A percentile compares a stretch with the other conserved stretches of the same genome.
Evolutionary conservation across 805 yeast genomes (phyloP).

Genomic region (Spathaspora gorwiae): DNA sequence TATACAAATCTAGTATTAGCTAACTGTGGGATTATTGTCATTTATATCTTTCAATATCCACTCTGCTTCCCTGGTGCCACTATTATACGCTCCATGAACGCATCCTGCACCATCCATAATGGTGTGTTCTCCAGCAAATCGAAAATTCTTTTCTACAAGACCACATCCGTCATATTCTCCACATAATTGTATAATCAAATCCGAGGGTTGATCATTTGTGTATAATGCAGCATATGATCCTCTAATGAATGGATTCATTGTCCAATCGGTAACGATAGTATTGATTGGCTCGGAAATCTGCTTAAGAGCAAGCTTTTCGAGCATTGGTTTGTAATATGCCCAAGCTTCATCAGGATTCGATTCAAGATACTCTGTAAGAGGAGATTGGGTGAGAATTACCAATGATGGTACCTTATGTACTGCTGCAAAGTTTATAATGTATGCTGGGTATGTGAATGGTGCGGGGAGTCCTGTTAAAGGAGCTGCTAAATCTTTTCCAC

Average conservation of each 20-base stretch:
- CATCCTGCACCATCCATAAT: constrained; percentile 85
- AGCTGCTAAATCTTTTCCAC: constrained; percentile 1
- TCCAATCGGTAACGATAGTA: constrained; percentile 64
- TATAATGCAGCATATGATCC: constrained; percentile 79
- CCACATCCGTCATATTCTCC: constrained; percentile 28
- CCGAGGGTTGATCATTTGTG: constrained; percentile 67
- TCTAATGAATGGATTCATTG: constrained; percentile 66
- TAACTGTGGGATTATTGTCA: not conserved
- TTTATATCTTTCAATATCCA: constrained; percentile 23
- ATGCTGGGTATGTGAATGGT: constrained; percentile 57
- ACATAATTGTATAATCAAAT: constrained; percentile 54
- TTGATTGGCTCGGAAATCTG: constrained; percentile 22
- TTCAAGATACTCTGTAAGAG: constrained; percentile 61
- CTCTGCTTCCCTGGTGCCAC: constrained; percentile 58
- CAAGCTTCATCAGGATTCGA: constrained; percentile 49
- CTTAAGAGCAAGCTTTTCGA: constrained; percentile 21
- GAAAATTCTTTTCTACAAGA: constrained; percentile 39
- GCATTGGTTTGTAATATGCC: constrained; percentile 53
- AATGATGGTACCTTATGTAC: constrained; percentile 41
- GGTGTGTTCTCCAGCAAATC: constrained; percentile 93
- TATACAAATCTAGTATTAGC: not conserved
- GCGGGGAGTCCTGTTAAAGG: constrained; percentile 22
- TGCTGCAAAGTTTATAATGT: constrained; percentile 56
- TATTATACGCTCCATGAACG: constrained; percentile 84
- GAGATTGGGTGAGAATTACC: constrained; percentile 66